Evolutionary conservation across 495 filamentous ascomycete genomes (phyloP).

Genomic region (Trichoderma orchidacearum): DNA sequence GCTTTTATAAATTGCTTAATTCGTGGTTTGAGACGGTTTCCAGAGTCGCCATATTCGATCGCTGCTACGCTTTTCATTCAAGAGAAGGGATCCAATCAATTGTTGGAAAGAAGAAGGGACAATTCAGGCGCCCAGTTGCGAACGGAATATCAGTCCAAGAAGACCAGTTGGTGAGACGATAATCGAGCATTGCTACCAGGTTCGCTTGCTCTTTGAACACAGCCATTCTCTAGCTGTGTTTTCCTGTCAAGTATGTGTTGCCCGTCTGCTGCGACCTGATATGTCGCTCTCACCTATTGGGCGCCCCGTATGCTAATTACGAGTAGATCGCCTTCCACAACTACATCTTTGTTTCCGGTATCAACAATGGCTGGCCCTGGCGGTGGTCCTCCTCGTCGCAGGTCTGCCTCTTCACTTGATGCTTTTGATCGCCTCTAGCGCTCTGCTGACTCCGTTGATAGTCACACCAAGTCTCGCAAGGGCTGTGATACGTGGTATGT

Average conservation of each 20-base stretch:
- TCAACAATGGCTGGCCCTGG: conserved; percentile 56
- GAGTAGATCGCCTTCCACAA: not conserved
- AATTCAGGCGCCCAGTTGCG: too few species aligned
- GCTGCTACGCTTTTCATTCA: not conserved
- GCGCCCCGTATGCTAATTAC: not conserved
- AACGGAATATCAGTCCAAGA: not conserved
- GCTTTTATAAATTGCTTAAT: not conserved
- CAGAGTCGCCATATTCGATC: conserved; percentile 1
- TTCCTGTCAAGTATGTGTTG: not conserved
- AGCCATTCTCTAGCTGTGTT: not conserved
- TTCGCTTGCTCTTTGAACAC: not conserved
- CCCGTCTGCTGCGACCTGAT: not conserved
- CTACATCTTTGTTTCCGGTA: not conserved
- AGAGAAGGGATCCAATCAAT: not conserved
- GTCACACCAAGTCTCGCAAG: conserved; percentile 96
- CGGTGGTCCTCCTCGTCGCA: conserved; percentile 57
- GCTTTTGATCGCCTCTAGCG: not conserved
- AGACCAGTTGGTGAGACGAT: not conserved
- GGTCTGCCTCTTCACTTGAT: conserved; percentile 13
- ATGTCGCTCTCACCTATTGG: not conserved
- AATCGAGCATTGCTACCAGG: not conserved
- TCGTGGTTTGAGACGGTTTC: too few species aligned
- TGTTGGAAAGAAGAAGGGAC: not conserved
- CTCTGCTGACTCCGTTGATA: conserved; percentile 3
- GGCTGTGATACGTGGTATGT: conserved; percentile 74